These are phyloP conservation scores for Immersiella caudata DNA, from an alignment of 495 filamentous ascomycete species.

Conservation along the genomic window DNA sequence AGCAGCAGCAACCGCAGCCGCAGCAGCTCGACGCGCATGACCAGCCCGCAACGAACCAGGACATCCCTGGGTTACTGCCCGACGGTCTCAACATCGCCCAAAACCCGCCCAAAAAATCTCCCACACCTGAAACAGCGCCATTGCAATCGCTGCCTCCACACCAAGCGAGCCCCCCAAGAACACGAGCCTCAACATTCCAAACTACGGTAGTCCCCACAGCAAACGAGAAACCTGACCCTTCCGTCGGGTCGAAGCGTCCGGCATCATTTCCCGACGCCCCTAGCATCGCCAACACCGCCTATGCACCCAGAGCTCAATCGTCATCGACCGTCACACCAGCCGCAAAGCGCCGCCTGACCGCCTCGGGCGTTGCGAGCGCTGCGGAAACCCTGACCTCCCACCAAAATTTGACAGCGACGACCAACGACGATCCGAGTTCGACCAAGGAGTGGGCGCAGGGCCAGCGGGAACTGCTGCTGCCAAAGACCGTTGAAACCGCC, in stretches of 20 bases:
- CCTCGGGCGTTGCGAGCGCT: conserved; percentile 21
- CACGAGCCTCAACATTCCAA: conserved; percentile 47
- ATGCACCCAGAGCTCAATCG: conserved; percentile 27
- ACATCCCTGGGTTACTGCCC: conserved; percentile 32
- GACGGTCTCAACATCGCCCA: conserved; percentile 34
- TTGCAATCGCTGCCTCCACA: conserved; percentile 14
- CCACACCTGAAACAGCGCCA: conserved; percentile 33
- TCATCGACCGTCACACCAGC: conserved; percentile 30
- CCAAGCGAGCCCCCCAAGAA: conserved; percentile 33
- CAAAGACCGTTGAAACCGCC: conserved; percentile 35
- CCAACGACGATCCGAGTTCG: conserved; percentile 28
- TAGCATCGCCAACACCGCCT: conserved; percentile 25
- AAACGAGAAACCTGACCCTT: conserved; percentile 26
- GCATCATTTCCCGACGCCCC: conserved; percentile 44
- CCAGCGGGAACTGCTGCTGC: conserved; percentile 45
- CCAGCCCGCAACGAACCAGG: conserved; percentile 28
- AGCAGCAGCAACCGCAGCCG: conserved; percentile 10
- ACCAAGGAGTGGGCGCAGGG: conserved; percentile 41
- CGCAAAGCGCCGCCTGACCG: conserved; percentile 32
- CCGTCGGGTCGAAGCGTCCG: conserved; percentile 40
- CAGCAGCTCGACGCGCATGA: conserved; percentile 26
- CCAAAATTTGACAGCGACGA: conserved; percentile 13
- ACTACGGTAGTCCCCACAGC: conserved; percentile 25
- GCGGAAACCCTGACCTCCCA: conserved; percentile 15
- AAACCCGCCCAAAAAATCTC: conserved; percentile 25